These are phyloP conservation scores for Spizellomyces sp. DNA, from an alignment of 192 early-diverging fungal species.

Conservation along the genomic window DNA sequence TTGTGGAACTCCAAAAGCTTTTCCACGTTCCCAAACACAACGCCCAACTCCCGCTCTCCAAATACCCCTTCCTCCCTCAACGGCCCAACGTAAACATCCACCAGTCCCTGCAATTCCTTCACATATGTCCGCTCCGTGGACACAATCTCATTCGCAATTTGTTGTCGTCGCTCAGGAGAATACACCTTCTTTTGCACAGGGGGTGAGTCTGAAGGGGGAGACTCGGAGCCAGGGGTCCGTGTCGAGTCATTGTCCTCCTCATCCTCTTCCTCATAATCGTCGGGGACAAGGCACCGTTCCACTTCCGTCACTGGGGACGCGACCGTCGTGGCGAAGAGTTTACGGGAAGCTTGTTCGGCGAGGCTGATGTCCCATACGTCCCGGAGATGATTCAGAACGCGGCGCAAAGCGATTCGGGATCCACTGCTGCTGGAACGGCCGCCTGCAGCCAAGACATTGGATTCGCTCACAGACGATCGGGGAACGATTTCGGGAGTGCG, in stretches of 20 bases:
- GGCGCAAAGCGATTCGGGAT: conserved; percentile 20
- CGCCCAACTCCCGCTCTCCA: conserved; percentile 12
- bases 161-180: conserved; percentile 48
- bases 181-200: too few relatives aligned
- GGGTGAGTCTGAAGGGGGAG: too few relatives aligned
- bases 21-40: conserved; percentile 80
- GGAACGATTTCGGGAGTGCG: not conserved
- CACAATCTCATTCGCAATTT: conserved; percentile 78
- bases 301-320: not conserved
- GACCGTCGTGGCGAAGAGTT: not conserved
- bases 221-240: too few relatives aligned
- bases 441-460: not conserved
- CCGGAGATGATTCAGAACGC: conserved; percentile 53
- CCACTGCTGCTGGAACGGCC: not conserved
- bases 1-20: conserved; percentile 69
- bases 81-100: conserved; percentile 65
- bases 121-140: conserved; percentile 87
- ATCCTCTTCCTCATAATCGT: too few relatives aligned
- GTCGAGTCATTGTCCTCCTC: too few relatives aligned
- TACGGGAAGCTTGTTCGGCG: conserved; percentile 30
- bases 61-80: conserved; percentile 41
- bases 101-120: conserved; percentile 70
- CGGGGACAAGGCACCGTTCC: too few relatives aligned
- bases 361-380: conserved; percentile 62
- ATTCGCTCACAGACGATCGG: not conserved